Conservation (phyloP, 2,329 filamentous ascomycete genomes). For the Pseudocercospora eumusae region DNA sequence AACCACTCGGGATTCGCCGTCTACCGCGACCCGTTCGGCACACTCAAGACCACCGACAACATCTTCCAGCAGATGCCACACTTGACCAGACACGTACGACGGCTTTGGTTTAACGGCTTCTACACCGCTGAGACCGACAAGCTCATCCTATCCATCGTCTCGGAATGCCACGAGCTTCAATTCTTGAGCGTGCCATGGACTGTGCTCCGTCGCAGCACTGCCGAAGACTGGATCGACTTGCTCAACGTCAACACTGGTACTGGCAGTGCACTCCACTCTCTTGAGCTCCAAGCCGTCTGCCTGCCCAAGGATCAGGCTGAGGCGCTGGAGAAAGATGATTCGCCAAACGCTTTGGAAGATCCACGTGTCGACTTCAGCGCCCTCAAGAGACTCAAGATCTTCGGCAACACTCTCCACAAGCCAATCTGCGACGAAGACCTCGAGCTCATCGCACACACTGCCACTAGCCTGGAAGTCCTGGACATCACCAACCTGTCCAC, state of each 20-base stretch:
- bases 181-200: slow-evolving; percentile 57
- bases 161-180: slow-evolving; percentile 50
- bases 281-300: slow-evolving; percentile 55
- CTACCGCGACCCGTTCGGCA: slow-evolving; percentile 55
- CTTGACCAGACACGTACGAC: slow-evolving; percentile 52
- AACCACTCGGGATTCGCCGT: slow-evolving; percentile 51
- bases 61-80: slow-evolving; percentile 50
- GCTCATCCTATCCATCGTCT: slow-evolving; percentile 52
- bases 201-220: slow-evolving; percentile 51
- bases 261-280: slow-evolving; percentile 49
- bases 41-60: slow-evolving; percentile 50
- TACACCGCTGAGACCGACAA: slow-evolving; percentile 54
- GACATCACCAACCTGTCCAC: slow-evolving; percentile 57
- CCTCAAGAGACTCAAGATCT: slow-evolving; percentile 55
- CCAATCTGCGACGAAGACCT: slow-evolving; percentile 55
- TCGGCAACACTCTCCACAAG: slow-evolving; percentile 56
- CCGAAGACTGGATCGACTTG: slow-evolving; percentile 52
- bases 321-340: slow-evolving; percentile 43
- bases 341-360: slow-evolving; percentile 46
- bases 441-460: slow-evolving; percentile 53
- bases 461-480: slow-evolving; percentile 54
- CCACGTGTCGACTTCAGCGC: slow-evolving; percentile 50
- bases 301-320: slow-evolving; percentile 50
- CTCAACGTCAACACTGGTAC: slow-evolving; percentile 45
- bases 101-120: slow-evolving; percentile 59